Conservation (phyloP, 176 grass and related monocot species). For the Oryza glumipatula region DNA sequence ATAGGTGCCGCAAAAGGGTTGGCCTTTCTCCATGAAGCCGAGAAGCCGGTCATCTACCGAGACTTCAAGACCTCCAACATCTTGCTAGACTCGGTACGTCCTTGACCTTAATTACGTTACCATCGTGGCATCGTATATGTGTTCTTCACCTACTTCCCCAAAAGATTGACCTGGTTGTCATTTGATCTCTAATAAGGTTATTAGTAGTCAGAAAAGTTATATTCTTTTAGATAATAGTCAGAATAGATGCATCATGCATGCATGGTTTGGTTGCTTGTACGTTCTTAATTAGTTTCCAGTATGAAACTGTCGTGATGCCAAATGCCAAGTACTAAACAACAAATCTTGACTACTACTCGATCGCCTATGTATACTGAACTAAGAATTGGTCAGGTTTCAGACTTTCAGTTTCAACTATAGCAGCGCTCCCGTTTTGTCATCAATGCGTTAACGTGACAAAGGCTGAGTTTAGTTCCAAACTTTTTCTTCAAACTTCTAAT, state of each 20-base stretch:
- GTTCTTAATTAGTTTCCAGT: neutral
- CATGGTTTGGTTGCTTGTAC: neutral
- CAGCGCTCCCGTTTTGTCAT: neutral
- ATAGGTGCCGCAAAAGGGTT: conserved; percentile 83
- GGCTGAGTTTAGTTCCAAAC: too few species aligned
- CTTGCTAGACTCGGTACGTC: conserved; percentile 79
- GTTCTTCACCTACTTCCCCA: conserved; percentile 5
- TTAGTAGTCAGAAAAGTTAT: neutral
- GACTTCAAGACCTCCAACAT: conserved; percentile 99
- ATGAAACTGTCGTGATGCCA: conserved; percentile 26
- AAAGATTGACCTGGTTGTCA: neutral
- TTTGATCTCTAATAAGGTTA: conserved; percentile 3
- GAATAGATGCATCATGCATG: neutral
- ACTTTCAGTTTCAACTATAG: conserved; percentile 47
- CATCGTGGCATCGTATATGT: neutral
- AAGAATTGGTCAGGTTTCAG: conserved; percentile 29
- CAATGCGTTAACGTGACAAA: neutral
- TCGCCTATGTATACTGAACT: neutral
- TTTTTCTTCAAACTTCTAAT: too few species aligned
- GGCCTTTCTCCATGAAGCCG: conserved; percentile 84
- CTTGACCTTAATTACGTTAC: neutral
- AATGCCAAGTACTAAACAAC: conserved; percentile 31
- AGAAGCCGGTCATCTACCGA: conserved; percentile 91
- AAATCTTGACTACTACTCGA: conserved; percentile 10
- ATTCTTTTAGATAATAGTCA: neutral